phyloP scores from a whole-genome alignment of 192 early-diverging fungal species.

The Oehlia diaphana region DNA sequence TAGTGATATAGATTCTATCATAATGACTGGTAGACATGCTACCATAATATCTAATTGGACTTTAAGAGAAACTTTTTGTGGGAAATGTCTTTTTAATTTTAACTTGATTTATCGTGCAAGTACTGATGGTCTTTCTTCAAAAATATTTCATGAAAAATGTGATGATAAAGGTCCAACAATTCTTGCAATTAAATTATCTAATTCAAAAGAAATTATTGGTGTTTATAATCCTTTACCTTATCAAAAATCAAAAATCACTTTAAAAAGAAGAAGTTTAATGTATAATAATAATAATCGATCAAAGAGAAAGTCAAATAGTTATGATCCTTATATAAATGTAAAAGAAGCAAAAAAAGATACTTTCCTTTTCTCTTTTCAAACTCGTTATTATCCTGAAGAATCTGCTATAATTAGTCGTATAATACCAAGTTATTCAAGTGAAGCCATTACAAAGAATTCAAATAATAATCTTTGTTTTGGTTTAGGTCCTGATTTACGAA shows the following conservation, averaged over 20 bases:
- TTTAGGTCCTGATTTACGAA: neutral
- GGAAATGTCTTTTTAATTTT: neutral
- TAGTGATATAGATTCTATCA: neutral
- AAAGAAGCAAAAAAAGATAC: neutral
- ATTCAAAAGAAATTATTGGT: neutral
- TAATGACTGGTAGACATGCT: conserved; percentile 4
- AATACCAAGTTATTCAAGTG: neutral
- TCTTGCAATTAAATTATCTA: neutral
- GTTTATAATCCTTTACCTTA: neutral
- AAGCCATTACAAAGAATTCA: neutral
- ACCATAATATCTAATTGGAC: neutral
- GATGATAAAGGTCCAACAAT: neutral
- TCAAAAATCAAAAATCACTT: neutral
- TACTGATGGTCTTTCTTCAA: neutral
- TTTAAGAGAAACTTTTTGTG: neutral
- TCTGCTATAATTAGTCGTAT: neutral
- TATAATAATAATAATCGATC: neutral
- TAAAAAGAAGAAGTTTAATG: neutral
- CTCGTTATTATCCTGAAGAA: neutral
- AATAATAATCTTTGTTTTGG: neutral
- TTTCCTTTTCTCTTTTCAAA: neutral
- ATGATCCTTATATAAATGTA: neutral
- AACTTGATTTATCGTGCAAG: neutral
- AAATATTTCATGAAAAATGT: neutral
- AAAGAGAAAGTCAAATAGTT: neutral